A percentile compares a stretch with the other conserved stretches of the same genome.
Evolutionary conservation across 148 eudicot genomes (phyloP).

Genomic region (Camellia japonica): DNA sequence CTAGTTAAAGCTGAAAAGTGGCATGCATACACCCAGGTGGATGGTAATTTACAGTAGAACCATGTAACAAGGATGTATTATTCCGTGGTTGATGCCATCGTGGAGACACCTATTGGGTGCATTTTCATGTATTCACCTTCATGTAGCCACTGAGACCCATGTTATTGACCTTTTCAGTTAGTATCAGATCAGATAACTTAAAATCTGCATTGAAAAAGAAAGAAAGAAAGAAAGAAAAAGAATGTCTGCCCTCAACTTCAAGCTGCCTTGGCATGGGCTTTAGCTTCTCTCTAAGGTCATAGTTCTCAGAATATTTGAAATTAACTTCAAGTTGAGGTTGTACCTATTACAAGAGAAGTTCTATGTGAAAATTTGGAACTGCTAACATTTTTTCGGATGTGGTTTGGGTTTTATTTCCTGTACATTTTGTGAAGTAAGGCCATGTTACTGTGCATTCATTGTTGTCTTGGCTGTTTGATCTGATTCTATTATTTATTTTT

Average conservation of each 20-base stretch:
- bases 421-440: not conserved
- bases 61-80: not conserved
- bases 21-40: not conserved
- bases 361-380: not conserved
- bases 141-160: not conserved
- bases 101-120: not conserved
- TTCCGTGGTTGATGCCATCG: slow-evolving; percentile 1
- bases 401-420: not conserved
- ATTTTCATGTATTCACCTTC: not conserved
- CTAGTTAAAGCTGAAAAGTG: slow-evolving; percentile 9
- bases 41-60: not conserved
- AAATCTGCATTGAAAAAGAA: not conserved
- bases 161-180: not conserved
- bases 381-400: not conserved
- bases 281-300: not conserved
- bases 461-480: slow-evolving; percentile 4
- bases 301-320: not conserved
- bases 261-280: slow-evolving; percentile 8
- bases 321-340: not conserved
- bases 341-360: not conserved
- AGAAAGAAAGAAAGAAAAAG: not conserved
- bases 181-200: not conserved
- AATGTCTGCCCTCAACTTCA: slow-evolving; percentile 6
- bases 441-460: not conserved
- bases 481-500: not conserved